phyloP scores from a whole-genome alignment of 352 stramenopile species.

The Phytopythium boreale region DNA sequence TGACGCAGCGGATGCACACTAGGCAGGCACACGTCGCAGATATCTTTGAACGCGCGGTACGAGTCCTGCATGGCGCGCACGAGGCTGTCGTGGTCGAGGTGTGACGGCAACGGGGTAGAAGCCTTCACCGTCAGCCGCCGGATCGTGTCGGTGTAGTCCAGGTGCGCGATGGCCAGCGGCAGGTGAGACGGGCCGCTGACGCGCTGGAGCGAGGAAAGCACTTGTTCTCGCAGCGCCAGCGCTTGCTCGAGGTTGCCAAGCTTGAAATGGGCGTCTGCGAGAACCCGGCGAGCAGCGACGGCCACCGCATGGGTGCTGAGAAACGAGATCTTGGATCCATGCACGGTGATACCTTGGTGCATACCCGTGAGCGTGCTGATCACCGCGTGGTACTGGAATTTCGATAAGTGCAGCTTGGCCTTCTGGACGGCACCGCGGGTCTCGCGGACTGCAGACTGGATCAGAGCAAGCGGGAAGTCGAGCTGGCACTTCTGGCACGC shows the following conservation, averaged over 20 bases:
- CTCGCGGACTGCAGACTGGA: slow-evolving; percentile 11
- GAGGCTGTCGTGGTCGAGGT: slow-evolving; percentile 21
- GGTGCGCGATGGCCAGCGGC: slow-evolving; percentile 34
- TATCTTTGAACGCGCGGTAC: slow-evolving; percentile 26
- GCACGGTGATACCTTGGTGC: slow-evolving; percentile 21
- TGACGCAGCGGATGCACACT: slow-evolving; percentile 25
- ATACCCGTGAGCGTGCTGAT: slow-evolving; percentile 16
- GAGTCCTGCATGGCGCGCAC: slow-evolving; percentile 28
- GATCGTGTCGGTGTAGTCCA: slow-evolving; percentile 33
- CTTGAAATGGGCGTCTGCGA: slow-evolving; percentile 41
- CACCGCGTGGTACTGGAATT: slow-evolving; percentile 30
- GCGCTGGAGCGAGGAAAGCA: slow-evolving; percentile 24
- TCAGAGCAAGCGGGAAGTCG: slow-evolving; percentile 9
- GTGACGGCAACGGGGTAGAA: slow-evolving; percentile 11
- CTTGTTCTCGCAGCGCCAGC: slow-evolving; percentile 23
- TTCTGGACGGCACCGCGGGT: slow-evolving; percentile 17
- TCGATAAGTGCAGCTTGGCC: slow-evolving; percentile 24
- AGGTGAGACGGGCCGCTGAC: slow-evolving; percentile 27
- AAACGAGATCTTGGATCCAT: slow-evolving; percentile 22
- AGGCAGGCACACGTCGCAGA: slow-evolving; percentile 32
- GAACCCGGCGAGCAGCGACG: slow-evolving; percentile 23
- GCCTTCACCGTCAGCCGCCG: slow-evolving; percentile 24
- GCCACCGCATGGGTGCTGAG: slow-evolving; percentile 27
- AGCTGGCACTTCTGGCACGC: slow-evolving; percentile 25
- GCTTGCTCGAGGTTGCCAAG: slow-evolving; percentile 26